These are phyloP conservation scores for Russula brevipes DNA, from an alignment of 768 basidiomycete species.

Conservation along the genomic window DNA sequence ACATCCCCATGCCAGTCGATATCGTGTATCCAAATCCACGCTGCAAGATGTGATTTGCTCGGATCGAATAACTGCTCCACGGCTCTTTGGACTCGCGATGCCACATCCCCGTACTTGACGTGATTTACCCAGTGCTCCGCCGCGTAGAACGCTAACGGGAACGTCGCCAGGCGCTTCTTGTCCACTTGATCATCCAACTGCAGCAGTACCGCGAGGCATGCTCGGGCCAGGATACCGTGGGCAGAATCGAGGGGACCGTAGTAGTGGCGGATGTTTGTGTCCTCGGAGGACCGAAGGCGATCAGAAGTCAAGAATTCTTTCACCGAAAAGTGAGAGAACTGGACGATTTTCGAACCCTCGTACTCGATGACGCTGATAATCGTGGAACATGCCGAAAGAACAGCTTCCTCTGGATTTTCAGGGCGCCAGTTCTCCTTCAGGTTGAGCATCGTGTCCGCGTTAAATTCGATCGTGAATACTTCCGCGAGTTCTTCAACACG, in stretches of 20 bases:
- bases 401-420: not conserved
- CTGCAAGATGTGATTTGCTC: not conserved
- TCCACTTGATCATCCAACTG: not conserved
- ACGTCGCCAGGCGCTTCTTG: not conserved
- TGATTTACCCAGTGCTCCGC: not conserved
- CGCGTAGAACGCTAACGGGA: not conserved
- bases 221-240: not conserved
- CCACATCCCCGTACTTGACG: not conserved
- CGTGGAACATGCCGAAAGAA: not conserved
- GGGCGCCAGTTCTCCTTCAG: not conserved
- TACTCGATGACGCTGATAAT: not conserved
- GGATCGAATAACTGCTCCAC: not conserved
- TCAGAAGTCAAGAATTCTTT: not conserved
- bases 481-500: not conserved
- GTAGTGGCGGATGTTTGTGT: not conserved
- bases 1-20: not conserved
- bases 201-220: not conserved
- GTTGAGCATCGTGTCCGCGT: not conserved
- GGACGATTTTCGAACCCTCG: not conserved
- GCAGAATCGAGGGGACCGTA: not conserved
- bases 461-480: not conserved
- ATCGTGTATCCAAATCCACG: not conserved
- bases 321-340: not conserved
- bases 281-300: not conserved
- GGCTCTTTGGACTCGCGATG: not conserved